A percentile compares a stretch with the other conserved stretches of the same genome.
These are phyloP conservation scores for Starmerella geochares DNA, from an alignment of 805 yeast genomes.

Conservation along the genomic window DNA sequence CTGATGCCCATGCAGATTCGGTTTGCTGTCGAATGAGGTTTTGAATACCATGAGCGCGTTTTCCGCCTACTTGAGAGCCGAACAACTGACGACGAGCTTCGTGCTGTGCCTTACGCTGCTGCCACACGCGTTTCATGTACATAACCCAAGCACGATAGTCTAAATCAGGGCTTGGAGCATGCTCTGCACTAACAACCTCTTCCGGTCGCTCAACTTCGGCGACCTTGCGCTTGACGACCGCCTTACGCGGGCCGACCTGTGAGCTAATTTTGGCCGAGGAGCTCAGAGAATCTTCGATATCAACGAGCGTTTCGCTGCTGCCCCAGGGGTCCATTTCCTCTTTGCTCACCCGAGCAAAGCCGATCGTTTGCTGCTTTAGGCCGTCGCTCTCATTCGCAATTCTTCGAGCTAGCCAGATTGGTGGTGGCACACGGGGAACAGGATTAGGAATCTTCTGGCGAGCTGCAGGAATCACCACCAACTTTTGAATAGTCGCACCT, in stretches of 20 bases:
- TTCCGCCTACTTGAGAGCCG: slow-evolving; percentile 42
- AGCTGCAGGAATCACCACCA: slow-evolving; percentile 95
- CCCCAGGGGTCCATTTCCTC: slow-evolving; percentile 17
- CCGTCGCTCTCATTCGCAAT: slow-evolving; percentile 53
- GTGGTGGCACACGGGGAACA: slow-evolving; percentile 87
- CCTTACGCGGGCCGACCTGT: slow-evolving; percentile 26
- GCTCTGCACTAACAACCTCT: slow-evolving; percentile 20
- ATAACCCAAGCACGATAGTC: slow-evolving; percentile 43
- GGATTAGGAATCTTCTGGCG: slow-evolving; percentile 80
- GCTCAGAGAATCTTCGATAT: slow-evolving; percentile 75
- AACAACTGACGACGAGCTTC: slow-evolving; percentile 65
- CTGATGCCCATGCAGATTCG: slow-evolving; percentile 50
- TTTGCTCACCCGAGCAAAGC: slow-evolving; percentile 42
- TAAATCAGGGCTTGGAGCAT: slow-evolving; percentile 27
- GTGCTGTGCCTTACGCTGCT: slow-evolving; percentile 58
- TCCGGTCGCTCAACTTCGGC: slow-evolving; percentile 38
- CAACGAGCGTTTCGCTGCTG: slow-evolving; percentile 34
- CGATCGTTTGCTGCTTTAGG: slow-evolving; percentile 59
- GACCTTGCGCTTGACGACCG: slow-evolving; percentile 28
- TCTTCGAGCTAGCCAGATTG: slow-evolving; percentile 75
- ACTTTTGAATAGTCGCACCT: slow-evolving; percentile 87
- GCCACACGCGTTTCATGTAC: slow-evolving; percentile 86
- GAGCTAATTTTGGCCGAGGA: too few relatives aligned
- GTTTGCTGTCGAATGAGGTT: slow-evolving; percentile 67
- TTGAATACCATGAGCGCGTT: slow-evolving; percentile 45